A percentile compares a stretch with the other conserved stretches of the same genome.
These are phyloP conservation scores for Tagetes erecta DNA, from an alignment of 129 eudicot species.

Conservation along the genomic window DNA sequence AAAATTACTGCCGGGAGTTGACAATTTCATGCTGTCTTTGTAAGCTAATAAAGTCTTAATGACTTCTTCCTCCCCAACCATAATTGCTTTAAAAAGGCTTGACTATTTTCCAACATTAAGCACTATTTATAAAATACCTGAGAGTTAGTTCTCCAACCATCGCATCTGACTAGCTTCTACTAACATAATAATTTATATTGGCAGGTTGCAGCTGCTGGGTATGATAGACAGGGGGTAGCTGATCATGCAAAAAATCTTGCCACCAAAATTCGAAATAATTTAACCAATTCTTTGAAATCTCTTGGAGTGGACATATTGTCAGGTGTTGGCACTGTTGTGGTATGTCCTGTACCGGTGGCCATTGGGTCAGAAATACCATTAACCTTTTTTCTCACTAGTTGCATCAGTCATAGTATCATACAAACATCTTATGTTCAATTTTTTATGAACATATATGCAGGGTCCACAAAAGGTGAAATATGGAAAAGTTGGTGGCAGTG, in stretches of 20 bases:
- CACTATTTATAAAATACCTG: neutral
- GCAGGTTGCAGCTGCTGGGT: slow-evolving; percentile 96
- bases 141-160: neutral
- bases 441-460: slow-evolving; percentile 38
- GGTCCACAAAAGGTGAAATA: slow-evolving; percentile 73
- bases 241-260: slow-evolving; percentile 95
- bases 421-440: neutral
- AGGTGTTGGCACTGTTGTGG: slow-evolving; percentile 86
- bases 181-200: slow-evolving; percentile 17
- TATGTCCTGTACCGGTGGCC: slow-evolving; percentile 38
- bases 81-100: neutral
- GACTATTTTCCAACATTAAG: neutral
- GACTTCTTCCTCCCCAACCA: too few species aligned
- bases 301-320: slow-evolving; percentile 98
- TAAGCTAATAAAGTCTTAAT: too few species aligned
- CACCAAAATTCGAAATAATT: slow-evolving; percentile 78
- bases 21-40: too few species aligned
- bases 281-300: slow-evolving; percentile 90
- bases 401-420: neutral
- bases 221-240: slow-evolving; percentile 96
- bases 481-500: slow-evolving; percentile 57
- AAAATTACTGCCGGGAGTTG: too few species aligned
- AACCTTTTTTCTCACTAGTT: slow-evolving; percentile 7
- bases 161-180: slow-evolving; percentile 4
- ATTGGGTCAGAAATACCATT: slow-evolving; percentile 1